Conservation (phyloP, 2,329 filamentous ascomycete genomes). For the Hawksworthiomyces lignivorus region DNA sequence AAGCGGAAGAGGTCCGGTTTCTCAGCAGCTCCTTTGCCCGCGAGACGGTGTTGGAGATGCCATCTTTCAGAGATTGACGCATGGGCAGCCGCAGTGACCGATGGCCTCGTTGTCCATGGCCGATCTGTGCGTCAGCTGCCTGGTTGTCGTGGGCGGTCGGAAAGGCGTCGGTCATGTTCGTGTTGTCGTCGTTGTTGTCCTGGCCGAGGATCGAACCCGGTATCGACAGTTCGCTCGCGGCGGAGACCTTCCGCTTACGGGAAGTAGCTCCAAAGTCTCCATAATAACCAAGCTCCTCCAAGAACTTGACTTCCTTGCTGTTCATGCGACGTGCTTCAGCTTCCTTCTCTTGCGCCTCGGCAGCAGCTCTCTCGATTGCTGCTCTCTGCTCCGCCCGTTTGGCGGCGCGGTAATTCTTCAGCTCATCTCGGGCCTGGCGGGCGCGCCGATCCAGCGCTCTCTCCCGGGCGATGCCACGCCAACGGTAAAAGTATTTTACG, state of each 20-base stretch:
- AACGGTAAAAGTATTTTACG: conserved; percentile 50
- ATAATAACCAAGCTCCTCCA: conserved; percentile 15
- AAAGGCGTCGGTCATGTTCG: too few relatives aligned
- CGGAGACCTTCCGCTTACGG: conserved; percentile 10
- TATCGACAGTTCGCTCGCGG: neutral
- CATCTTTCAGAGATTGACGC: conserved; percentile 3
- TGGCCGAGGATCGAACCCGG: conserved; percentile 15
- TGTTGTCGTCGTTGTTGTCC: conserved; percentile 14
- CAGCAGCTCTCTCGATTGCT: conserved; percentile 29
- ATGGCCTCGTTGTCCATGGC: neutral
- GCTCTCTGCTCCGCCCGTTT: conserved; percentile 24
- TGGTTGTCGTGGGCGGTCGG: too few relatives aligned
- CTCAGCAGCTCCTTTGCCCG: conserved; percentile 9
- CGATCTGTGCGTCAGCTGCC: too few relatives aligned
- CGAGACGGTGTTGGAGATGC: conserved; percentile 7
- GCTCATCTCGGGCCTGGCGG: conserved; percentile 42
- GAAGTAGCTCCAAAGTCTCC: conserved; percentile 4
- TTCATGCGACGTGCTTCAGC: conserved; percentile 15
- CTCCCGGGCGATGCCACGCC: conserved; percentile 42
- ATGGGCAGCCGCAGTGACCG: neutral
- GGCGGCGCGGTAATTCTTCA: conserved; percentile 29
- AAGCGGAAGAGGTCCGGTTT: neutral
- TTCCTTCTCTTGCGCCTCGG: conserved; percentile 18
- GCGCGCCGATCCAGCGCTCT: conserved; percentile 43
- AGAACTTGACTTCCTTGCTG: conserved; percentile 18